Conservation (phyloP, 1,284 basidiomycete genomes). For the Boletellus deceptivus region DNA sequence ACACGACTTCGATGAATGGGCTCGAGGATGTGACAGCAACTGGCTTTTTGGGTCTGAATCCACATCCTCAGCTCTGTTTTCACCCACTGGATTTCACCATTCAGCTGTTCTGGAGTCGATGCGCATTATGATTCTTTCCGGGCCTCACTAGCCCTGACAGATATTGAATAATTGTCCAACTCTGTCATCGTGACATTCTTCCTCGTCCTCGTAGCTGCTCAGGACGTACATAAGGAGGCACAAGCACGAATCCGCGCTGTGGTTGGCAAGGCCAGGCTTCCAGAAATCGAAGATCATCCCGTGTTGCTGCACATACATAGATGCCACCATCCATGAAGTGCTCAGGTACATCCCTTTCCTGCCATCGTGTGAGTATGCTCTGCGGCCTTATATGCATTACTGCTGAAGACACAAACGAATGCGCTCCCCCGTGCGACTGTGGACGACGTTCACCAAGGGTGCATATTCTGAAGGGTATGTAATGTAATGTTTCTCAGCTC, state of each 20-base stretch:
- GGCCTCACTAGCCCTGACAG: background rate
- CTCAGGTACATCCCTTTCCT: background rate
- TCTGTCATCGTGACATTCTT: slow-evolving; percentile 1
- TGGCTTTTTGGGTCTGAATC: background rate
- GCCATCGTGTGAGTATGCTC: no score
- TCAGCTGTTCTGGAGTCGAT: background rate
- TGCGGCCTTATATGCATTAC: no score
- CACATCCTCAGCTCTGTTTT: background rate
- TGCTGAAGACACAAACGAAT: no score
- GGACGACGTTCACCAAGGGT: no score
- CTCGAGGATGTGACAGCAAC: background rate
- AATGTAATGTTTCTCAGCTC: no score
- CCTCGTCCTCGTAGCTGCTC: background rate
- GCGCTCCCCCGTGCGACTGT: no score
- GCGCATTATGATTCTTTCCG: background rate
- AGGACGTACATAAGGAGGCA: background rate
- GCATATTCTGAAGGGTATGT: no score
- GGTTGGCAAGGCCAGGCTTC: slow-evolving; percentile 1
- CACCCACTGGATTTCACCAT: background rate
- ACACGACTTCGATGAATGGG: background rate
- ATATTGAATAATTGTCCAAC: background rate
- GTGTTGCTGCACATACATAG: slow-evolving; percentile 2
- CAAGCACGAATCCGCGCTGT: background rate
- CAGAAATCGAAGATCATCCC: slow-evolving; percentile 1
- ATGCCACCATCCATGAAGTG: slow-evolving; percentile 2